Conservation (phyloP, 768 basidiomycete species). For the Trametopsis cervina region DNA sequence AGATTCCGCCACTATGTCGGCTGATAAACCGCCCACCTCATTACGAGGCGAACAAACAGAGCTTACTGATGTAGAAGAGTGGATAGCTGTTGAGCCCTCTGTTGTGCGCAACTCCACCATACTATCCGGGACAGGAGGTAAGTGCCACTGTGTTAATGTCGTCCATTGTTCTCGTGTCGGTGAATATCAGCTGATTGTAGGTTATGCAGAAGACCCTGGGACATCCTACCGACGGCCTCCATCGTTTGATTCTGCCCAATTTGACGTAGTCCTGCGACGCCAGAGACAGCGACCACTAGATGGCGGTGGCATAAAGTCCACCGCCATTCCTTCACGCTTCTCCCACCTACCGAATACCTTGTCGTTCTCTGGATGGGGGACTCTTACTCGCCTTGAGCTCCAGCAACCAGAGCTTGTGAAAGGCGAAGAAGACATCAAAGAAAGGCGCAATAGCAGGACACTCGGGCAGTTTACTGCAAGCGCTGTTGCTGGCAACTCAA, state of each 20-base stretch:
- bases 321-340: slow-evolving; percentile 48
- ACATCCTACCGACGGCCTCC: slow-evolving; percentile 29
- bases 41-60: neutral
- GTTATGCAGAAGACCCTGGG: no score
- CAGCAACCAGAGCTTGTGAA: slow-evolving; percentile 32
- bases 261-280: slow-evolving; percentile 52
- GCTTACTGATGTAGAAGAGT: neutral
- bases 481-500: slow-evolving; percentile 60
- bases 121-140: no score
- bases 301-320: slow-evolving; percentile 35
- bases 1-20: no score
- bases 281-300: slow-evolving; percentile 43
- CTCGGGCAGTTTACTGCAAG: slow-evolving; percentile 63
- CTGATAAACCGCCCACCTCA: no score
- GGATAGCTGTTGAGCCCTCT: neutral
- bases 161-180: no score
- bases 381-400: slow-evolving; percentile 40
- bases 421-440: slow-evolving; percentile 27
- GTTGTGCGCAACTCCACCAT: neutral
- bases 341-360: slow-evolving; percentile 55
- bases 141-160: no score
- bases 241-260: slow-evolving; percentile 41
- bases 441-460: slow-evolving; percentile 25
- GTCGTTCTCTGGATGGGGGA: slow-evolving; percentile 72
- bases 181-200: no score